These are phyloP conservation scores for Canna indica DNA, from an alignment of 176 grass and related monocot species.

Conservation along the genomic window DNA sequence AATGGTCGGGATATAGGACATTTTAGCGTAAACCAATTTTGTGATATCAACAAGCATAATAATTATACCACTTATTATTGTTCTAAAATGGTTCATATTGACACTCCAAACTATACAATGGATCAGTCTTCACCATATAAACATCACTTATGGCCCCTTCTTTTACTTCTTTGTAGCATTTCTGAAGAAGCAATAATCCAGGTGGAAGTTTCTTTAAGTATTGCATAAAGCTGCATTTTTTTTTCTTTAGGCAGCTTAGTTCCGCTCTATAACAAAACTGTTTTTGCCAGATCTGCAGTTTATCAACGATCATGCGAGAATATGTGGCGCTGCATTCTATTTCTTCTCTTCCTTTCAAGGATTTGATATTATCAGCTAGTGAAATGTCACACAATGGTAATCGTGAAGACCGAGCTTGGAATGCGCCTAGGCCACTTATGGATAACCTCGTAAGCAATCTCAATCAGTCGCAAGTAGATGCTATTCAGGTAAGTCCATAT, in stretches of 20 bases:
- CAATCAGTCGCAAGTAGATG: slow-evolving; percentile 81
- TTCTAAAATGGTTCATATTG: neutral
- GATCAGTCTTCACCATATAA: neutral
- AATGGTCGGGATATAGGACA: too few relatives aligned
- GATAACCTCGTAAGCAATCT: slow-evolving; percentile 74
- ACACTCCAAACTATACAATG: neutral
- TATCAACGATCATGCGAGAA: slow-evolving; percentile 90
- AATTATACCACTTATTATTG: neutral
- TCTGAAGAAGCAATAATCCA: neutral
- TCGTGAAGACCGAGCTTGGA: slow-evolving; percentile 61
- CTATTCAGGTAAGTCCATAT: slow-evolving; percentile 61
- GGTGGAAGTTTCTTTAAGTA: neutral
- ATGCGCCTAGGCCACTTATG: slow-evolving; percentile 76
- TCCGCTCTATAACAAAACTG: slow-evolving; percentile 18
- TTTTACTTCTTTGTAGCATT: neutral
- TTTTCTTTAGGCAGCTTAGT: neutral
- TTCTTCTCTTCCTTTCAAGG: slow-evolving; percentile 75
- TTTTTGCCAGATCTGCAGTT: slow-evolving; percentile 74
- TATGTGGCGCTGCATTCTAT: slow-evolving; percentile 70
- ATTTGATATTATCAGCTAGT: slow-evolving; percentile 74
- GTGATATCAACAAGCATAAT: neutral
- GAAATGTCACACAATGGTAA: slow-evolving; percentile 40
- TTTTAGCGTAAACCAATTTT: too few relatives aligned
- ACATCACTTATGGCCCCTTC: neutral
- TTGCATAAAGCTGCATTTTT: neutral